A percentile compares a stretch with the other conserved stretches of the same genome.
phyloP scores from a whole-genome alignment of 2,329 filamentous ascomycete genomes.

The Neurospora crassa region DNA sequence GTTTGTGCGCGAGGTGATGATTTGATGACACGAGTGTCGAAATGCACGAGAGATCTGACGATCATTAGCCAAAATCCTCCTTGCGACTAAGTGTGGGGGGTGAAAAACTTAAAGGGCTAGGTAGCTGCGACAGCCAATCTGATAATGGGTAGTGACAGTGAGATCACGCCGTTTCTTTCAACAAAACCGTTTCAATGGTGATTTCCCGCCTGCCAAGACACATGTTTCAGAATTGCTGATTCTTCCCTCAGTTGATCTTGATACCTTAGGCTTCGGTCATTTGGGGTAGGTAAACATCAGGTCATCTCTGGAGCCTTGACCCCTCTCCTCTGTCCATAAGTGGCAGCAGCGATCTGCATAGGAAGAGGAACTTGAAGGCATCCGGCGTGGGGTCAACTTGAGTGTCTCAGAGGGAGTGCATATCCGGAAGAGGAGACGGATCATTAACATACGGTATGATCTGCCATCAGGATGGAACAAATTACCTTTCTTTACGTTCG shows the following conservation, averaged over 20 bases:
- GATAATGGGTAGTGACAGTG: background rate
- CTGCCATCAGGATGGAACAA: background rate
- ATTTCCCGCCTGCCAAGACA: background rate
- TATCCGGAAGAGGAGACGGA: background rate
- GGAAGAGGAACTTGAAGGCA: background rate
- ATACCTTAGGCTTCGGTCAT: background rate
- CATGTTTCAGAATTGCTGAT: background rate
- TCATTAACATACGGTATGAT: background rate
- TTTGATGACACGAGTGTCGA: background rate
- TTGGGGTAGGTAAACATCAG: background rate
- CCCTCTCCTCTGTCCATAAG: background rate
- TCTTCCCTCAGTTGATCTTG: background rate
- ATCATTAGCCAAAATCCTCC: background rate
- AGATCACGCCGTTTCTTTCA: background rate
- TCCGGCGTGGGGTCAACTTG: background rate
- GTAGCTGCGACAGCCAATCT: background rate
- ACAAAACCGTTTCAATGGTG: background rate
- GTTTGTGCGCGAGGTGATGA: background rate
- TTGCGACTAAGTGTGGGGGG: background rate
- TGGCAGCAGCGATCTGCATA: background rate
- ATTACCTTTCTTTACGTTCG: background rate
- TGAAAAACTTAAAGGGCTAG: background rate
- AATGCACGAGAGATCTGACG: background rate
- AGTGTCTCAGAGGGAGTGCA: background rate
- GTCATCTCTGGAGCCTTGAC: background rate